Base-by-base conservation (phyloP, 2,329 filamentous ascomycete genomes). In the Camillea tinctor region DNA sequence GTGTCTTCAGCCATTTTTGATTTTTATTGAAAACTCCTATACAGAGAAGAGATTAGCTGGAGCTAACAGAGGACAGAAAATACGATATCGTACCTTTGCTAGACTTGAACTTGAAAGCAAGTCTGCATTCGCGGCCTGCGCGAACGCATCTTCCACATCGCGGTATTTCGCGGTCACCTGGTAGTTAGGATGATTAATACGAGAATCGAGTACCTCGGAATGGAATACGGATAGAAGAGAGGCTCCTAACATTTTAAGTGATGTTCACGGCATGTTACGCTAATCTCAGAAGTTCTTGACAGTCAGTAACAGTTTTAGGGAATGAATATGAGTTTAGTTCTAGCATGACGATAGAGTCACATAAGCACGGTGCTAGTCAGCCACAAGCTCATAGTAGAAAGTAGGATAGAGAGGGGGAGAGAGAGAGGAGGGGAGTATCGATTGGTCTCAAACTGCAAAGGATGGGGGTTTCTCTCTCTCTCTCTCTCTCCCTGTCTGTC, bases 221-320 rank as follows among this genome's bases (percentile, higher is more conserved):
- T n/a, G 17, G 6, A n/a, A 44, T 15, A 44, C 15, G 17, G 36
- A 44, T 44, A 4, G 36, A 44, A 11, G 36, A n/a, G 36, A 11
- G 13, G 36, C 17, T 49, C 66, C 77, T 69, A 55, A 78, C 79
- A 81, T 73, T 77, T 80, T 17, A 81, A 68, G 66, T 81, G 79
- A 64, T 80, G 76, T 60, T 79, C 76, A 62, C 79, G 77, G 68
- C 79, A 81, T 52, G 76, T 79, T 66, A 78, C 74, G 66, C 79
- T 81, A 66, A 59, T 57, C 49, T 17, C 50, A 57, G 53, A 54
- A 55, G 36, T 17, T 9, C 36, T 48, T 40, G n/a, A 20, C 44
- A 50, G 50, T 63, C 52, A 60, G 67, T 66, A 44, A 64, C 21
- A 57, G 24, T 24, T n/a, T 50, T 9, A 49, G 24, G 22, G 30